Percentiles rank a stretch among this genome's conserved stretches.
phyloP scores from a whole-genome alignment of 139 green algal genomes.

The Bryopsis sp. region DNA sequence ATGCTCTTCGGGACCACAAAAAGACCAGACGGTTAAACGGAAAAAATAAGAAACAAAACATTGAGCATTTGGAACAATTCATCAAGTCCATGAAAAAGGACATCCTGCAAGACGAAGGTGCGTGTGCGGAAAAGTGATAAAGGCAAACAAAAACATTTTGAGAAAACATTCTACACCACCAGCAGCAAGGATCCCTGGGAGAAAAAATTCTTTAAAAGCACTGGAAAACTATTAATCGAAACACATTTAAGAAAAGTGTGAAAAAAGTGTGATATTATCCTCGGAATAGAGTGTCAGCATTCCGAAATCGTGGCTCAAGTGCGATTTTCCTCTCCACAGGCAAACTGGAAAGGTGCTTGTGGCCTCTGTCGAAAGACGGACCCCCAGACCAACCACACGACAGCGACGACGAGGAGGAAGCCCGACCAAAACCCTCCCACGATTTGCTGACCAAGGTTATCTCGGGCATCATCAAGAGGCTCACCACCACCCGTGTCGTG shows the following conservation, averaged over 20 bases:
- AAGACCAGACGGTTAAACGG: background rate
- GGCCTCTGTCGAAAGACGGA: constrained; percentile 2
- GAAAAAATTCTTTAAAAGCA: no score
- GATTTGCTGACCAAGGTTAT: constrained; percentile 15
- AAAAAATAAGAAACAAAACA: constrained; percentile 1
- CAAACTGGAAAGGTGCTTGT: no score
- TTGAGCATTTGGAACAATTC: background rate
- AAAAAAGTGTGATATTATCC: no score
- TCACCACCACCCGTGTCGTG: constrained; percentile 35
- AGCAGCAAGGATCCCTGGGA: no score
- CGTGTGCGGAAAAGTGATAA: no score
- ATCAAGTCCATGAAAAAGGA: constrained; percentile 6
- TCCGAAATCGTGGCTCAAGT: no score
- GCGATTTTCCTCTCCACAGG: no score
- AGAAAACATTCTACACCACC: background rate
- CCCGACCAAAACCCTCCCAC: background rate
- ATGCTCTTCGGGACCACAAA: constrained; percentile 12
- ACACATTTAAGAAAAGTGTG: no score
- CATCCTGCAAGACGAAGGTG: no score
- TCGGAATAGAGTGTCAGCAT: no score
- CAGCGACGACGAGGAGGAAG: background rate
- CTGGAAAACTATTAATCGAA: no score
- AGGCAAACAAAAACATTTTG: background rate
- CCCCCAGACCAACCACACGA: background rate
- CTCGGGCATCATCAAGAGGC: constrained; percentile 32